Base-by-base conservation (phyloP, 164 flowering plant species). In the Macadamia integrifolia region DNA sequence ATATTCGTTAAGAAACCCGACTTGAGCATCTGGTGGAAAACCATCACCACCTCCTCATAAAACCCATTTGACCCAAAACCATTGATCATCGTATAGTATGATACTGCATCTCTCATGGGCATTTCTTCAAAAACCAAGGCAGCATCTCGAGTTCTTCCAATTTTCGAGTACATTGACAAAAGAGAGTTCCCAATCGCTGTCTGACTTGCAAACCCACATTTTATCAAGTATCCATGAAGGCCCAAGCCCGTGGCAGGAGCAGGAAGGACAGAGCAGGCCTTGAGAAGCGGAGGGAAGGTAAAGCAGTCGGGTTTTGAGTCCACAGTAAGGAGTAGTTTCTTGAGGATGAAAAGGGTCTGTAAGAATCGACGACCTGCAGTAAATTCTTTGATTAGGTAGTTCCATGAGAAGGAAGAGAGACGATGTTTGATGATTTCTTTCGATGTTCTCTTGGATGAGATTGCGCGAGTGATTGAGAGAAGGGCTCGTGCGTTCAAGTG, bases 261-360 rank as follows among this genome's bases (percentile, higher is more conserved):
- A 1, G 52, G 64, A n/a, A 74, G 69, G 50, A 49, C 40, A 43
- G 73, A 15, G 28, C 71, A 74, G 40, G 80, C 68, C 60, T 66
- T 79, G 40, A 74, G 68, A 67, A 81, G 75, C 9, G 73, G 62
- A 68, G 80, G 77, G 58, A 74, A 74, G 5, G 70, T 63, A 50
- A 29, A 71, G 48, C 23, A 11, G 11, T 72, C 61, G 28, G 77
- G 76, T 59, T 68, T 46, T 1, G 57, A 44, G 1, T 58, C 31
- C 6, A 58, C 43, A 0, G 68, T 69, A 18, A 53, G 66, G 48
- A 74, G 78, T 13, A 81, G 66, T 29, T 74, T 73, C 66, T 79
- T 79, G 82, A 79, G 74, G 48, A 67, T 44, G 52, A 76, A 61
- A 53, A 76, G 57, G 43, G 80, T 65, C 46, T 75, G 78, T n/a